phyloP scores from a whole-genome alignment of 2,329 filamentous ascomycete species.

The Epichloe uncinata region DNA sequence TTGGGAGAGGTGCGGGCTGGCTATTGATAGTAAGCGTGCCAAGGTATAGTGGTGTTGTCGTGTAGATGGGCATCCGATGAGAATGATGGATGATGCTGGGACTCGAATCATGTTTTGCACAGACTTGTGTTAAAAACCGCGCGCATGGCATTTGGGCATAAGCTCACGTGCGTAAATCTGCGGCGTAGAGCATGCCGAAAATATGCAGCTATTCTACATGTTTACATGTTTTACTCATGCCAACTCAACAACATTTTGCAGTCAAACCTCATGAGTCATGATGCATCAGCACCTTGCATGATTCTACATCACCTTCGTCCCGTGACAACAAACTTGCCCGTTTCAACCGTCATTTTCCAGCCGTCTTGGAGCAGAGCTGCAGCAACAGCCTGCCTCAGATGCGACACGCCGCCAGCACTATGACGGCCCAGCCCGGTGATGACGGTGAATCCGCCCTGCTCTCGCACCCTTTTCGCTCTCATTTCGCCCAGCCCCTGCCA shows the following conservation, averaged over 20 bases:
- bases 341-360: slow-evolving; percentile 66
- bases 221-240: too few relatives aligned
- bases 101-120: too few relatives aligned
- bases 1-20: slow-evolving; percentile 38
- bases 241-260: too few relatives aligned
- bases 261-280: too few relatives aligned
- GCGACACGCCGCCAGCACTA: slow-evolving; percentile 61
- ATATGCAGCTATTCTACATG: too few relatives aligned
- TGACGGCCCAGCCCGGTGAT: slow-evolving; percentile 74
- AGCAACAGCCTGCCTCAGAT: slow-evolving; percentile 67
- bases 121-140: too few relatives aligned
- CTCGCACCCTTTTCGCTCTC: slow-evolving; percentile 34
- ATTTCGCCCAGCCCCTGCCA: slow-evolving; percentile 61
- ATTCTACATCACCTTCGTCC: slow-evolving; percentile 32
- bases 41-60: not conserved
- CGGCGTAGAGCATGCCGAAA: too few relatives aligned
- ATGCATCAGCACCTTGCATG: too few relatives aligned
- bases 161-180: too few relatives aligned
- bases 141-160: too few relatives aligned
- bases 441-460: slow-evolving; percentile 47
- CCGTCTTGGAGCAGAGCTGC: slow-evolving; percentile 63
- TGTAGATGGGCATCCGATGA: too few relatives aligned
- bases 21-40: slow-evolving; percentile 10
- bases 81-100: too few relatives aligned
- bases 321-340: slow-evolving; percentile 56